A percentile compares a stretch with the other conserved stretches of the same genome.
Conservation (phyloP, 108 stramenopile genomes). For the Schizochytrium sp. region DNA sequence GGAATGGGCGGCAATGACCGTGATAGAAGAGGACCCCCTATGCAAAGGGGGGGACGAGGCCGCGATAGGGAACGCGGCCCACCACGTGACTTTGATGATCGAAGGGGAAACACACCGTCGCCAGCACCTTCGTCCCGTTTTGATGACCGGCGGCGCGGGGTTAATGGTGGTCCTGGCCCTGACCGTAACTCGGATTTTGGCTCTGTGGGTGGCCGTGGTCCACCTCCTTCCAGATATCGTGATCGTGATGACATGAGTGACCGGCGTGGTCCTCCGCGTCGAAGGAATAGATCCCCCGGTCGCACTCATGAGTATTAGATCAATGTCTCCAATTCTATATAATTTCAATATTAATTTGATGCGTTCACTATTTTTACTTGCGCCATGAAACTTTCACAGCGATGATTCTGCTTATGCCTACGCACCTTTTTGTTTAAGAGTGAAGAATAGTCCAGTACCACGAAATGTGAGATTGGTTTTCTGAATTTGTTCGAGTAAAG, state of each 20-base stretch:
- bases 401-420: too few species aligned
- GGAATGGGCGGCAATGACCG: not conserved
- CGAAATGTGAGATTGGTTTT: too few species aligned
- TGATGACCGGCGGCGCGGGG: not conserved
- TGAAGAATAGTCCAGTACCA: too few species aligned
- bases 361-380: too few species aligned
- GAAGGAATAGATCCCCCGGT: not conserved
- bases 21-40: not conserved
- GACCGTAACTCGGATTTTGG: not conserved
- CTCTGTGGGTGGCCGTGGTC: not conserved
- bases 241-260: not conserved
- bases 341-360: too few species aligned
- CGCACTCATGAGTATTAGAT: too few species aligned
- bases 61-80: not conserved
- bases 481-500: too few species aligned
- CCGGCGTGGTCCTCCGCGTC: not conserved
- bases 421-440: too few species aligned
- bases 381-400: too few species aligned
- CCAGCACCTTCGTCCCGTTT: not conserved
- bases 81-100: conserved; percentile 16
- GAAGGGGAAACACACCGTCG: not conserved
- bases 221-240: not conserved
- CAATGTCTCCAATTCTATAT: too few species aligned
- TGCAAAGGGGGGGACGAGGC: too few species aligned
- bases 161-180: not conserved